Evolutionary conservation across 2,329 filamentous ascomycete genomes (phyloP).

Genomic region (Moelleriella libera): DNA sequence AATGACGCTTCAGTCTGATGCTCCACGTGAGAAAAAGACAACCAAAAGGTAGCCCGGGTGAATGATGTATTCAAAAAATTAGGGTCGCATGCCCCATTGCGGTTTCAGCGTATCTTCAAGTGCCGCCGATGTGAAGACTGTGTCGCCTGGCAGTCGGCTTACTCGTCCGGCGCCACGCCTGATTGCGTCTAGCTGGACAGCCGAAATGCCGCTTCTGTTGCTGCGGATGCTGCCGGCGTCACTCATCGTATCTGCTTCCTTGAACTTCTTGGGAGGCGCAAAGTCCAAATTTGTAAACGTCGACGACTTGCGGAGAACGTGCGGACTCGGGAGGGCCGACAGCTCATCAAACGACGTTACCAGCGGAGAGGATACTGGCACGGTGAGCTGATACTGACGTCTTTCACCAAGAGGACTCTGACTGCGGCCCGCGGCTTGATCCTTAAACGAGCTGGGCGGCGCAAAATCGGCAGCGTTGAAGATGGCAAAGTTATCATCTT

Average conservation of each 20-base stretch:
- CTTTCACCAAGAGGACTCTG: constrained; percentile 51
- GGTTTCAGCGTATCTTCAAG: constrained; percentile 47
- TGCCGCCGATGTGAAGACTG: constrained; percentile 63
- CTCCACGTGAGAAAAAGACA: not conserved
- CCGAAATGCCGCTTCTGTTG: constrained; percentile 61
- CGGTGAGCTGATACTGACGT: constrained; percentile 58
- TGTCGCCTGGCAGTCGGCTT: constrained; percentile 67
- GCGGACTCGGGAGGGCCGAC: constrained; percentile 73
- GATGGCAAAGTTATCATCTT: constrained; percentile 64
- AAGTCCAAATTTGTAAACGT: constrained; percentile 74
- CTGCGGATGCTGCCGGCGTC: constrained; percentile 52
- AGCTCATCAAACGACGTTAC: constrained; percentile 80
- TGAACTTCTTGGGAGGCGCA: constrained; percentile 63
- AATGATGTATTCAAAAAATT: constrained; percentile 4
- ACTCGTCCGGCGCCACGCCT: constrained; percentile 76
- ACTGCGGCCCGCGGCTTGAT: constrained; percentile 54
- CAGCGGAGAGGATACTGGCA: constrained; percentile 65
- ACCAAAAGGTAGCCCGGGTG: not conserved
- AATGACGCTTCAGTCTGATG: not conserved
- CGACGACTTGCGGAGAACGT: constrained; percentile 60
- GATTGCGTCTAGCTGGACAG: constrained; percentile 54
- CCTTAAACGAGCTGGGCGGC: constrained; percentile 53
- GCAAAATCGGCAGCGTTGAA: constrained; percentile 68
- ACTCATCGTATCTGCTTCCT: constrained; percentile 44
- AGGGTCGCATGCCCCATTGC: constrained; percentile 39